Percentiles rank a stretch among this genome's conserved stretches.
Evolutionary conservation across 2,329 filamentous ascomycete genomes (phyloP).

Genomic region (Pochonia chlamydosporia): DNA sequence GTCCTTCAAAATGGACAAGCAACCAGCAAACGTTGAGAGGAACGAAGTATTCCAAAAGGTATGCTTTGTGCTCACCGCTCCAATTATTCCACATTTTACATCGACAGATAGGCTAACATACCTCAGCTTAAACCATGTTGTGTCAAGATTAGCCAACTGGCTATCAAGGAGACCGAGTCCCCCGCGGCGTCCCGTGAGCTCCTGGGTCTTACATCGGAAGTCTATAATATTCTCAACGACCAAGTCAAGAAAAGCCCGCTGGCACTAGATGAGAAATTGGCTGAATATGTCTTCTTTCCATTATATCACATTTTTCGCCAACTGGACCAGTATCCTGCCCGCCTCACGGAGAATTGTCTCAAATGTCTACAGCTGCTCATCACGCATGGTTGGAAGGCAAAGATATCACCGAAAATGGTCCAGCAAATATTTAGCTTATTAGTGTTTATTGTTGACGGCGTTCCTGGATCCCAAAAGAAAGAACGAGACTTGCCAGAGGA

Average conservation of each 20-base stretch:
- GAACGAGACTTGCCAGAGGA: conserved; percentile 58
- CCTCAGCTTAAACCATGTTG: conserved; percentile 57
- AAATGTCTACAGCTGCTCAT: conserved; percentile 71
- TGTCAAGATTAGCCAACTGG: conserved; percentile 52
- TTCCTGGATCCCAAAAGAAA: conserved; percentile 46
- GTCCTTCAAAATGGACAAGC: conserved; percentile 12
- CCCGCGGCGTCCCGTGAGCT: conserved; percentile 37
- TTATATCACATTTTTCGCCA: conserved; percentile 79
- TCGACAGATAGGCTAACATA: conserved; percentile 3
- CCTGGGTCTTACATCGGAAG: conserved; percentile 35
- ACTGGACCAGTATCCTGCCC: conserved; percentile 64
- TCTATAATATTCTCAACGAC: conserved; percentile 40
- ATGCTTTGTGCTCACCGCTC: background rate
- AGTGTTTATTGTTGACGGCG: conserved; percentile 72
- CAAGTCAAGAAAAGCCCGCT: conserved; percentile 38
- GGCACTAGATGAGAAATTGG: conserved; percentile 70
- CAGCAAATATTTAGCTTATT: conserved; percentile 83
- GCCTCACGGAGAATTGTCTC: conserved; percentile 68
- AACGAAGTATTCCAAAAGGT: conserved; percentile 33
- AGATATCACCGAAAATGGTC: conserved; percentile 65
- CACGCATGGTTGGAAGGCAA: conserved; percentile 69
- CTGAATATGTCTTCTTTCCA: conserved; percentile 94
- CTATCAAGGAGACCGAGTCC: conserved; percentile 41
- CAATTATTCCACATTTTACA: background rate
- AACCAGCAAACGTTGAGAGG: conserved; percentile 14